Evolutionary conservation across 2,329 filamentous ascomycete genomes (phyloP).

Genomic region (Ophiostoma pallidulum): DNA sequence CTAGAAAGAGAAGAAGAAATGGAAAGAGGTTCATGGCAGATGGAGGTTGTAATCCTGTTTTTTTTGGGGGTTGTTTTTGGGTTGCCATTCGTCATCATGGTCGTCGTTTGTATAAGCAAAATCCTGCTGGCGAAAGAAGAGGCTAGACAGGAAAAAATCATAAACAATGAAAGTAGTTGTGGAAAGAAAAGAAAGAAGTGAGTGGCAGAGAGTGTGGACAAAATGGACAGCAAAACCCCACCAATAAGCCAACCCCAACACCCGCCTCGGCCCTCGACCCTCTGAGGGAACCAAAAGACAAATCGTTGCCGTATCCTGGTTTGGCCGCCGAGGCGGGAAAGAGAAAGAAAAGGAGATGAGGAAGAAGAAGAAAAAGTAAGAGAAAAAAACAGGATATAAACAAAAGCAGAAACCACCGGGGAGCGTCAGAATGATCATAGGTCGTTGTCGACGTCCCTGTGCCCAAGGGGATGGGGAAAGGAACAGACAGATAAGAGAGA

Average conservation of each 20-base stretch:
- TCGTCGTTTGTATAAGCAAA: slow-evolving; percentile 13
- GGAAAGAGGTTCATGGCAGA: too few species aligned
- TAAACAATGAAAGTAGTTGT: background rate
- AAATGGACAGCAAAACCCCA: background rate
- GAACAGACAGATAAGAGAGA: too few species aligned
- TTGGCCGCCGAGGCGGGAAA: background rate
- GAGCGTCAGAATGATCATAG: too few species aligned
- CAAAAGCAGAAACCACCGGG: background rate
- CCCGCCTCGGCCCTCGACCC: too few species aligned
- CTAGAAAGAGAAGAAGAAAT: background rate
- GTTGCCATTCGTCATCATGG: slow-evolving; percentile 15
- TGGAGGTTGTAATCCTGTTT: too few species aligned
- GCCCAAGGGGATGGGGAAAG: too few species aligned
- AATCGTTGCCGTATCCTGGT: too few species aligned
- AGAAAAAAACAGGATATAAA: background rate
- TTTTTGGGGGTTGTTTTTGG: too few species aligned
- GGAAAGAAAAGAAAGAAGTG: background rate
- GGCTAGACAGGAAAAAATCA: background rate
- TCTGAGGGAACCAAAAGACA: too few species aligned
- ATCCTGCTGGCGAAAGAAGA: too few species aligned
- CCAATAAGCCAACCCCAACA: too few species aligned
- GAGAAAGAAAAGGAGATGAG: background rate
- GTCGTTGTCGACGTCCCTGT: too few species aligned
- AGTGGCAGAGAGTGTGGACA: background rate
- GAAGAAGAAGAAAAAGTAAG: background rate